Evolutionary conservation across 345 rosid species (phyloP).

Genomic region (Linum trigynum): DNA sequence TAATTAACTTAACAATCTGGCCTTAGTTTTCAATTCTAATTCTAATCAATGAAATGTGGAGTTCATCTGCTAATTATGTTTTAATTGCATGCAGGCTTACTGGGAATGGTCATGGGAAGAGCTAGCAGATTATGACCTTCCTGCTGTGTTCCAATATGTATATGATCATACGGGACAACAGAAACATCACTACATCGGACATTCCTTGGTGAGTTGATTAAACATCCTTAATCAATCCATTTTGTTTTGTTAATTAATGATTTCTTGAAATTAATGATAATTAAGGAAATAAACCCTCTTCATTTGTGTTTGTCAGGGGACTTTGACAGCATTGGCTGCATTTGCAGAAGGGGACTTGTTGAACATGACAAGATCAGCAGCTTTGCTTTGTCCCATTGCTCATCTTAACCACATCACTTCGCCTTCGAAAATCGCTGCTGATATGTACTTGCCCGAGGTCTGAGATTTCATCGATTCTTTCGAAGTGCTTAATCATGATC

Average conservation of each 20-base stretch:
- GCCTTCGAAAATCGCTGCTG: conserved; percentile 20
- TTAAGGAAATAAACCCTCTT: conserved; percentile 17
- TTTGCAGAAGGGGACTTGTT: conserved; percentile 25
- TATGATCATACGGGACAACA: conserved; percentile 28
- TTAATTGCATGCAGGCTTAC: conserved; percentile 22
- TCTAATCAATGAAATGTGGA: not conserved
- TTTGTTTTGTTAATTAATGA: not conserved
- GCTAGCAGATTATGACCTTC: conserved; percentile 22
- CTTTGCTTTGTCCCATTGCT: conserved; percentile 37
- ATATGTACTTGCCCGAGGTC: conserved; percentile 28
- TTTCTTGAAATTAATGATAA: conserved; percentile 15
- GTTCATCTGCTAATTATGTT: not conserved
- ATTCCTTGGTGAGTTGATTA: conserved; percentile 33
- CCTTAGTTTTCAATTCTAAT: not conserved
- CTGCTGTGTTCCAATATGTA: conserved; percentile 20
- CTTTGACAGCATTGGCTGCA: conserved; percentile 35
- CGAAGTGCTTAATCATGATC: conserved; percentile 20
- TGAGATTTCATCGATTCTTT: conserved; percentile 4
- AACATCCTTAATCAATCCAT: conserved; percentile 7
- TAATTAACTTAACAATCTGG: not conserved
- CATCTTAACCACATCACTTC: conserved; percentile 26
- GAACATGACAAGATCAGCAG: conserved; percentile 29
- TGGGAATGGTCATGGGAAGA: conserved; percentile 45
- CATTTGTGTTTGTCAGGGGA: conserved; percentile 31
- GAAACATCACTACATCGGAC: conserved; percentile 31